Percentiles rank a stretch among this genome's conserved stretches.
These are phyloP conservation scores for Cercospora sp. DNA, from an alignment of 2,329 filamentous ascomycete genomes.

Conservation along the genomic window DNA sequence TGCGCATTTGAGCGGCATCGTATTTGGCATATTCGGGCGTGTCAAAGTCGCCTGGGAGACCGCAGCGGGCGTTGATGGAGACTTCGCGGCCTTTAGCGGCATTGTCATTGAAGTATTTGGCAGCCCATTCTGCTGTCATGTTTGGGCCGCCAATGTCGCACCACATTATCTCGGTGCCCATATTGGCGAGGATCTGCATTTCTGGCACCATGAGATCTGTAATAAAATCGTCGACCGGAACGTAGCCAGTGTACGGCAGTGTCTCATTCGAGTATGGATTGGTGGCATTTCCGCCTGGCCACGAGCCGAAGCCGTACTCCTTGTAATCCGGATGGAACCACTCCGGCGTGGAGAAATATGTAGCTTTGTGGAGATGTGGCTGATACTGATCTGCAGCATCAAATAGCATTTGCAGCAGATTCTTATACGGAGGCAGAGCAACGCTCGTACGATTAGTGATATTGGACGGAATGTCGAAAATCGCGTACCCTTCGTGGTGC, in stretches of 20 bases:
- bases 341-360: conserved; percentile 51
- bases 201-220: conserved; percentile 47
- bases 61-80: conserved; percentile 59
- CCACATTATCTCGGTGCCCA: conserved; percentile 52
- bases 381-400: conserved; percentile 47
- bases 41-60: conserved; percentile 59
- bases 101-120: conserved; percentile 47
- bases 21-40: conserved; percentile 61
- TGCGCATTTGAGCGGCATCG: conserved; percentile 52
- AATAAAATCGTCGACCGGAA: conserved; percentile 47
- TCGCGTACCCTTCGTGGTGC: conserved; percentile 51
- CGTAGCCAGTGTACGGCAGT: conserved; percentile 48
- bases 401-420: conserved; percentile 48
- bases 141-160: conserved; percentile 22
- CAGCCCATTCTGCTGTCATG: conserved; percentile 39
- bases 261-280: conserved; percentile 49
- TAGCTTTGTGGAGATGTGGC: conserved; percentile 47
- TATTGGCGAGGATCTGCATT: conserved; percentile 47
- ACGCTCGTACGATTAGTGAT: conserved; percentile 47
- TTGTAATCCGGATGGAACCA: conserved; percentile 51
- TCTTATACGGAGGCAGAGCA: conserved; percentile 43
- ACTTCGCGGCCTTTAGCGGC: conserved; percentile 50
- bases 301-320: conserved; percentile 43
- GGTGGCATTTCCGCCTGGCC: conserved; percentile 46
- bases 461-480: conserved; percentile 47